Percentiles rank a stretch among this genome's conserved stretches.
These are phyloP conservation scores for Viridothelium virens DNA, from an alignment of 495 filamentous ascomycete genomes.

Conservation along the genomic window DNA sequence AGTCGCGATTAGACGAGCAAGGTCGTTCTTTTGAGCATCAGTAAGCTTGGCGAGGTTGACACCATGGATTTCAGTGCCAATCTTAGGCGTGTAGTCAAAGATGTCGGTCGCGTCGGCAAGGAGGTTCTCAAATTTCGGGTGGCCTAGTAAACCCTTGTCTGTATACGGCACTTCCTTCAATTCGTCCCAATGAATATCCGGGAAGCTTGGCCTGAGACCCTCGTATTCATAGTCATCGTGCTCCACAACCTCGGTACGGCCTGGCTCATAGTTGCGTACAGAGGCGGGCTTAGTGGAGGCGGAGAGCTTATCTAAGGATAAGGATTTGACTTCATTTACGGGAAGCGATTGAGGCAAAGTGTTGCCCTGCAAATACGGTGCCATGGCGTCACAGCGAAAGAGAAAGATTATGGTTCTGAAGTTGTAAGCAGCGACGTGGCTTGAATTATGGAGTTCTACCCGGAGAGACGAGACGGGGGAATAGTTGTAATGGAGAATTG, in stretches of 20 bases:
- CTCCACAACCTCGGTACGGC: conserved; percentile 39
- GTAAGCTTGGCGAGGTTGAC: conserved; percentile 59
- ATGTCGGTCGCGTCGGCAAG: conserved; percentile 47
- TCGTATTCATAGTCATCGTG: conserved; percentile 49
- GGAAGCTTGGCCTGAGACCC: conserved; percentile 50
- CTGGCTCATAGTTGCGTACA: conserved; percentile 34
- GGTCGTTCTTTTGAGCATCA: conserved; percentile 64
- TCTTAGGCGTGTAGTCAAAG: conserved; percentile 58
- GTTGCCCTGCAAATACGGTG: conserved; percentile 10
- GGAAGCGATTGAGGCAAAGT: conserved; percentile 6
- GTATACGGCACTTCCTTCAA: conserved; percentile 45
- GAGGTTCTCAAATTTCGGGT: conserved; percentile 51
- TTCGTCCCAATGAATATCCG: conserved; percentile 47
- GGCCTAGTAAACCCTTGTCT: conserved; percentile 50
- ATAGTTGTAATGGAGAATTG: neutral
- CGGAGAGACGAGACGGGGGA: neutral
- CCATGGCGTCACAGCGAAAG: neutral
- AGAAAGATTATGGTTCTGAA: neutral
- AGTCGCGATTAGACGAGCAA: conserved; percentile 62
- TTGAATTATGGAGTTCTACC: no score
- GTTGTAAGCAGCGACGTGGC: no score
- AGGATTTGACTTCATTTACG: conserved; percentile 8
- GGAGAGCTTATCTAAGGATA: neutral
- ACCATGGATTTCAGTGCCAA: conserved; percentile 66
- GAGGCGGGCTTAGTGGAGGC: conserved; percentile 11